A percentile compares a stretch with the other conserved stretches of the same genome.
Evolutionary conservation across 78 protist genomes (phyloP).

Genomic region (Emiliania huxleyi): DNA sequence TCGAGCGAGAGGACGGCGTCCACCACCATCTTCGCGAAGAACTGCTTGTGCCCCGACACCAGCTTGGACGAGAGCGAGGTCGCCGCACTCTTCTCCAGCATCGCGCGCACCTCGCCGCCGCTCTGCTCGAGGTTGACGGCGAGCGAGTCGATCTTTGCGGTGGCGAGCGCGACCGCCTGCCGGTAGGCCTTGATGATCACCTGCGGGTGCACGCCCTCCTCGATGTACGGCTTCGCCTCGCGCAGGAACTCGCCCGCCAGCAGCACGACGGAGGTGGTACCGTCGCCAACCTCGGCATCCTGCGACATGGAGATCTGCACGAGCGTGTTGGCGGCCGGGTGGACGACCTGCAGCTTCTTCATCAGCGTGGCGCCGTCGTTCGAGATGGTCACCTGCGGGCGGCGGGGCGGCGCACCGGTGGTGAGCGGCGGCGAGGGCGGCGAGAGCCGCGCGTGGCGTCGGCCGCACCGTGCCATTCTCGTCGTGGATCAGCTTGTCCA

Average conservation of each 20-base stretch:
- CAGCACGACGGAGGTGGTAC: conserved; percentile 98
- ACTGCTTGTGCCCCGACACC: conserved; percentile 78
- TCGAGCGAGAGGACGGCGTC: conserved; percentile 85
- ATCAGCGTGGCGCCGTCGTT: conserved; percentile 99
- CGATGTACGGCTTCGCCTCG: conserved; percentile 92
- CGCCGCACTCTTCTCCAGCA: conserved; percentile 89
- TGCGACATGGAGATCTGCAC: conserved; percentile 92
- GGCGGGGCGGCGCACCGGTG: no score
- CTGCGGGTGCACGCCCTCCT: conserved; percentile 98
- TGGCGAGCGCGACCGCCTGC: conserved; percentile 5
- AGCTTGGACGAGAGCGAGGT: conserved; percentile 98
- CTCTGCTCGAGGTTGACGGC: conserved; percentile 12
- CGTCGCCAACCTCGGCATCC: conserved; percentile 99
- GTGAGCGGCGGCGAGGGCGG: neutral
- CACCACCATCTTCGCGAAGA: conserved; percentile 89
- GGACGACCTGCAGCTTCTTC: conserved; percentile 95
- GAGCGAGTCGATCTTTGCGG: neutral
- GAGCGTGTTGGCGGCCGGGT: conserved; percentile 98
- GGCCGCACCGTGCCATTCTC: no score
- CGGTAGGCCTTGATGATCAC: conserved; percentile 82
- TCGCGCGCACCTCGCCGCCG: conserved; percentile 38
- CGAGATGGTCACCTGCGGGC: conserved; percentile 87
- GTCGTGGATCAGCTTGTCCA: conserved; percentile 78
- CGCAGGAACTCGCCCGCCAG: conserved; percentile 95
- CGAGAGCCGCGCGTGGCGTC: no score